Evolutionary conservation across 164 flowering plant genomes (phyloP).

Genomic region (Stephania cephalantha): DNA sequence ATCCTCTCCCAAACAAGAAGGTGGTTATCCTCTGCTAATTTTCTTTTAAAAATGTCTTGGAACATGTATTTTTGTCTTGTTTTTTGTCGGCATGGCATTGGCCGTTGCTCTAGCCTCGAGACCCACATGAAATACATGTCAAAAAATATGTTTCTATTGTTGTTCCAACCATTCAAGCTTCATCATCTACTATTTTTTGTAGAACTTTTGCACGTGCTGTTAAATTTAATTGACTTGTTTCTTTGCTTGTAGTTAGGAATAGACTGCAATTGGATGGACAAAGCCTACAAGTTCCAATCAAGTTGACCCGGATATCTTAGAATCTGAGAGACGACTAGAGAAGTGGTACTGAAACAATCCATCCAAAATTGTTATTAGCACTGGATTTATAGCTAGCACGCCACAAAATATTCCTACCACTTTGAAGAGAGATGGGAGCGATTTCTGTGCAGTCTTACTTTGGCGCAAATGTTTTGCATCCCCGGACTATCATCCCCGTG

Average conservation of each 20-base stretch:
- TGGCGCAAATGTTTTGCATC: slow-evolving; percentile 98
- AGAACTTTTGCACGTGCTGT: not conserved
- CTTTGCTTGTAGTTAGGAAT: slow-evolving; percentile 49
- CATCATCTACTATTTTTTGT: not conserved
- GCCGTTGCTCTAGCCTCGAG: too few species aligned
- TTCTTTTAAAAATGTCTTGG: too few species aligned
- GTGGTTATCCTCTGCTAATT: too few species aligned
- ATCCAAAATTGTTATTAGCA: slow-evolving; percentile 69
- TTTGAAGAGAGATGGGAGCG: slow-evolving; percentile 97
- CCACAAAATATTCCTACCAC: slow-evolving; percentile 91
- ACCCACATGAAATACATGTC: too few species aligned
- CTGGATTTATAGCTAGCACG: slow-evolving; percentile 94
- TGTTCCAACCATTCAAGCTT: not conserved
- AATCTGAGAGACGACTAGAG: slow-evolving; percentile 73
- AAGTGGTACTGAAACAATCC: slow-evolving; percentile 68
- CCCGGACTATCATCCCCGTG: slow-evolving; percentile 95
- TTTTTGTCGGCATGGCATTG: too few species aligned
- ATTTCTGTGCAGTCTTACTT: slow-evolving; percentile 93
- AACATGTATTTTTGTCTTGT: too few species aligned
- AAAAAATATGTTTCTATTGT: too few species aligned
- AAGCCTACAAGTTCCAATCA: slow-evolving; percentile 79
- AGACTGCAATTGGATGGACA: slow-evolving; percentile 92
- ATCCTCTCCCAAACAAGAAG: too few species aligned
- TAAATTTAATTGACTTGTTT: slow-evolving; percentile 3
- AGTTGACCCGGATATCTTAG: slow-evolving; percentile 83